Evolutionary conservation across 1,284 basidiomycete species (phyloP), one percentile per base, ranked within the genome.

Genomic region (Sutorius eximius): DNA sequence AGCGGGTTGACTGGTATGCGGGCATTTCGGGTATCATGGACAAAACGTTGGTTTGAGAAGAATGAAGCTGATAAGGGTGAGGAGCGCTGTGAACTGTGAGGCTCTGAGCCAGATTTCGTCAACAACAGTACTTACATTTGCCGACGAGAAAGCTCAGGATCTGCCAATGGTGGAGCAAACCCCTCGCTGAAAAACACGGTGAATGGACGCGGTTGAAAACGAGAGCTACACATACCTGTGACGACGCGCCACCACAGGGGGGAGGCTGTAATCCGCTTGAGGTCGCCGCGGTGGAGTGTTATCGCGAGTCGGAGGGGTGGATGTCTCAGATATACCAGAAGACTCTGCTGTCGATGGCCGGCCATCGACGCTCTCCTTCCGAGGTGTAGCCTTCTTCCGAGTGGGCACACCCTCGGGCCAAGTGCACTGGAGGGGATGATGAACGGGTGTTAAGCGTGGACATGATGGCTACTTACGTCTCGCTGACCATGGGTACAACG

Each of bases 401-500:
- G 80, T 68, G 22, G 85, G 83, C 13, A 82, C 79, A 11, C 83
- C 84, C 63, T 90, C 86, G 3, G 89, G 89, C 89, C 89, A 92
- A 45, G 85, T 89, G 68, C 90, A 92, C 89, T 91, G 45, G 16
- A 38, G 3, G 45, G 22, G 56, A 53, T 32, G 57, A 52, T 67
- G 52, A 64, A 60, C 53, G 52, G 49, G 59, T 52, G 59, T 49
- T 24, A 36, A 52, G 44, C 18, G 37, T 32, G 30, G 50, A 53
- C 30, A 48, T 10, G 48, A 48, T 11, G 48, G 41, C 24, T 29
- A 56, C 61, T 51, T 70, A 89, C 89, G 64, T 91, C 87, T 71
- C 89, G 79, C 62, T 89, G 86, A 11, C 87, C 86, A 71, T 90
- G 87, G 24, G 82, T 82, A 61, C 89, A 92, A 32, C 90, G 83